These are phyloP conservation scores for Trametes hirsuta DNA, from an alignment of 1,284 basidiomycete genomes.

Conservation along the genomic window DNA sequence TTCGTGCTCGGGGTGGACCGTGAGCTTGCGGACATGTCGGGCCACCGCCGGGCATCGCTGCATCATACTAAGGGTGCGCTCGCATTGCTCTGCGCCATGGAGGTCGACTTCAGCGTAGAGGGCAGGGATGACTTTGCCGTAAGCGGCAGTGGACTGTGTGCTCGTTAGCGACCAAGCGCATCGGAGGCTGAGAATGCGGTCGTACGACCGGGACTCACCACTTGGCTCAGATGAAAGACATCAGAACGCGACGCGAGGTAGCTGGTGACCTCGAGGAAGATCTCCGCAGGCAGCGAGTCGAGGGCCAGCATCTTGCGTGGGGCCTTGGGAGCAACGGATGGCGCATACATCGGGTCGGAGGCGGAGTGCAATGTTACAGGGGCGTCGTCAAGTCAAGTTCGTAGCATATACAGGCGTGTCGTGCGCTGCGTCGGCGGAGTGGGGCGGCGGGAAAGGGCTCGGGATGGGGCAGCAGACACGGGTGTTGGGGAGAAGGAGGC, in stretches of 20 bases:
- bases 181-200: slow-evolving; percentile 1
- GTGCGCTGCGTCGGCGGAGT: no score
- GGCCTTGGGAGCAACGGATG: background rate
- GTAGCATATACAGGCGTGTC: no score
- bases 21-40: slow-evolving; percentile 63
- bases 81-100: slow-evolving; percentile 57
- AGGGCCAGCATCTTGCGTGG: slow-evolving; percentile 8
- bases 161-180: background rate
- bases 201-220: slow-evolving; percentile 44
- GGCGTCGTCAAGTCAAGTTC: background rate
- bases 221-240: slow-evolving; percentile 57
- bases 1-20: slow-evolving; percentile 46
- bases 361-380: background rate
- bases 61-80: slow-evolving; percentile 66
- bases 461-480: no score
- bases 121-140: slow-evolving; percentile 53
- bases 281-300: slow-evolving; percentile 52
- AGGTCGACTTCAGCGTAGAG: slow-evolving; percentile 63
- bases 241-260: slow-evolving; percentile 55
- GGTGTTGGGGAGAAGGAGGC: no score
- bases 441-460: no score
- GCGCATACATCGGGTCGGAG: background rate
- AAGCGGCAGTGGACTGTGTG: slow-evolving; percentile 47
- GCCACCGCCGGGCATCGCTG: slow-evolving; percentile 53
- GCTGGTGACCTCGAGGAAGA: slow-evolving; percentile 64